Conservation (phyloP, 176 grass and related monocot species). For the Saccharum spontaneum region DNA sequence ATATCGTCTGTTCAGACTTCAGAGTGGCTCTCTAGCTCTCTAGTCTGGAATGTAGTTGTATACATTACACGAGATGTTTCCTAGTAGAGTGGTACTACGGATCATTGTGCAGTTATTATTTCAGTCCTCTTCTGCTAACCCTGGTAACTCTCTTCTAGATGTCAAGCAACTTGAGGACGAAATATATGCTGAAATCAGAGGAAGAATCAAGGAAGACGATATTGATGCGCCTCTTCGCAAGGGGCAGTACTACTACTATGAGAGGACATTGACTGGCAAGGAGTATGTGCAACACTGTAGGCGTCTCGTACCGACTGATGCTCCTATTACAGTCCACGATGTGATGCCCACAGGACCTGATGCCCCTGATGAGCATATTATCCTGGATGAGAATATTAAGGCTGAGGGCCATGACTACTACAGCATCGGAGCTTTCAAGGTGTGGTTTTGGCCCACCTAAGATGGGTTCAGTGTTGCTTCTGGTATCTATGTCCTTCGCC, state of each 20-base stretch:
- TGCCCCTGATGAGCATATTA: slow-evolving; percentile 69
- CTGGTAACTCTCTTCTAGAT: slow-evolving; percentile 38
- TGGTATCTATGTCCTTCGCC: background rate
- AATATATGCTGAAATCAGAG: slow-evolving; percentile 87
- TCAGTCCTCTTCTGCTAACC: background rate
- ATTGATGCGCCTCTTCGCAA: slow-evolving; percentile 50
- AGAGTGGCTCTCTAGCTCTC: background rate
- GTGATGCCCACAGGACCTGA: slow-evolving; percentile 68
- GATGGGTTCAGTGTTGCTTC: background rate
- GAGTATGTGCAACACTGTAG: slow-evolving; percentile 85
- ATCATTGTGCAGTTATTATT: background rate
- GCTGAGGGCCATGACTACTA: slow-evolving; percentile 72
- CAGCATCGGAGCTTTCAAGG: slow-evolving; percentile 70
- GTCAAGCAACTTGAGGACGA: slow-evolving; percentile 67
- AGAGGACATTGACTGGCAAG: slow-evolving; percentile 73
- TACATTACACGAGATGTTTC: background rate
- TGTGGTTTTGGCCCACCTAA: background rate
- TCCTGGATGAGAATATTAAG: slow-evolving; percentile 90
- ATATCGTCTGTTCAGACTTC: background rate
- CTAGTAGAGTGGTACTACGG: background rate
- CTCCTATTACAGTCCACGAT: slow-evolving; percentile 55
- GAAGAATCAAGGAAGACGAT: slow-evolving; percentile 91
- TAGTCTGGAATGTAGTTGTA: background rate
- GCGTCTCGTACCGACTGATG: slow-evolving; percentile 38
- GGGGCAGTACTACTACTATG: slow-evolving; percentile 76